Evolutionary conservation across 768 basidiomycete species (phyloP).

Genomic region (Calocybe gangraenosa): DNA sequence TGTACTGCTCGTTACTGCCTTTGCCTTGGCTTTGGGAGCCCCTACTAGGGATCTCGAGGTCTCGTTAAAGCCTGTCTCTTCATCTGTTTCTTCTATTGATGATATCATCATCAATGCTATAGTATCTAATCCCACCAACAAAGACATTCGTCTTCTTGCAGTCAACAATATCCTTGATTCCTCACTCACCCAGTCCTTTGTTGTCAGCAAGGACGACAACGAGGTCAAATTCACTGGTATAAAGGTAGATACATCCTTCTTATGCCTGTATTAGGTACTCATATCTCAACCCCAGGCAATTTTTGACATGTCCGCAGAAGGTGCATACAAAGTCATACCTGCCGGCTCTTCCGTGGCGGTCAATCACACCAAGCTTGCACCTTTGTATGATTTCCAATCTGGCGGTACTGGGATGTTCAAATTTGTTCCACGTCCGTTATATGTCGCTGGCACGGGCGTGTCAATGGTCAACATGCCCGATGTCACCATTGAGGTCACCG

Average conservation of each 20-base stretch:
- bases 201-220: not conserved
- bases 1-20: not conserved
- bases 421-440: conserved; percentile 3
- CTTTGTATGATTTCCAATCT: conserved; percentile 8
- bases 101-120: conserved; percentile 5
- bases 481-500: conserved; percentile 2
- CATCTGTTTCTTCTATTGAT: conserved; percentile 3
- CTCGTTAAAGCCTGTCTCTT: not conserved
- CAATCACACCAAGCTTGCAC: conserved; percentile 7
- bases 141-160: not conserved
- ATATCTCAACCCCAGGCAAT: conserved; percentile 6
- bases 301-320: conserved; percentile 3
- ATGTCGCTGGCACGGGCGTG: not conserved
- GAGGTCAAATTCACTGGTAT: no score
- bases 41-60: conserved; percentile 4
- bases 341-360: conserved; percentile 9
- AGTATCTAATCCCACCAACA: conserved; percentile 4
- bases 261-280: no score
- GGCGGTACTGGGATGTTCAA: conserved; percentile 6
- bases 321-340: conserved; percentile 9
- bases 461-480: not conserved
- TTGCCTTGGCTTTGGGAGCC: not conserved
- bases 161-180: no score
- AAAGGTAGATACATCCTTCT: no score
- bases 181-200: not conserved